Evolutionary conservation across 2,329 filamentous ascomycete species (phyloP).

Genomic region (Fusarium papillatum): DNA sequence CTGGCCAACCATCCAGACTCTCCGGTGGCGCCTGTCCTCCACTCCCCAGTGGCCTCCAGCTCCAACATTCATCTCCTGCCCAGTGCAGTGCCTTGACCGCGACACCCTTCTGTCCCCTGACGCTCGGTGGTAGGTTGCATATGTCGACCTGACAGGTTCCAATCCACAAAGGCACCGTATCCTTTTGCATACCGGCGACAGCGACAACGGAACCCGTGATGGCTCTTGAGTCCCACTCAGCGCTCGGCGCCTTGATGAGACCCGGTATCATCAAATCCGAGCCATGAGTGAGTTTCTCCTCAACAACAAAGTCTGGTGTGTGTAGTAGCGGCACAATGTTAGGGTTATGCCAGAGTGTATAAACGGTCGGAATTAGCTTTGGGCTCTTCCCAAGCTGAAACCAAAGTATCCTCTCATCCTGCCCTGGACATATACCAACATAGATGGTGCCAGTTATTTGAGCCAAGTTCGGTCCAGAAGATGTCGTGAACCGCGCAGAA

Average conservation of each 20-base stretch:
- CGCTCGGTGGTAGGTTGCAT: slow-evolving; percentile 16
- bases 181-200: slow-evolving; percentile 35
- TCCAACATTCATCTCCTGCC: slow-evolving; percentile 40
- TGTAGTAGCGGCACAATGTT: slow-evolving; percentile 37
- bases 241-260: slow-evolving; percentile 26
- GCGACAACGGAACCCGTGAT: slow-evolving; percentile 36
- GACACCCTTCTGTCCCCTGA: slow-evolving; percentile 35
- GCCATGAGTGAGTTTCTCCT: slow-evolving; percentile 38
- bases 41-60: slow-evolving; percentile 37
- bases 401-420: slow-evolving; percentile 41
- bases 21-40: slow-evolving; percentile 35
- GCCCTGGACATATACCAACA: slow-evolving; percentile 29
- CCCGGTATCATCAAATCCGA: slow-evolving; percentile 41
- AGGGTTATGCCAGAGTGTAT: slow-evolving; percentile 40
- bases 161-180: slow-evolving; percentile 38
- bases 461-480: slow-evolving; percentile 23
- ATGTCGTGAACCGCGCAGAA: slow-evolving; percentile 38
- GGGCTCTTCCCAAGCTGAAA: slow-evolving; percentile 40
- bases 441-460: slow-evolving; percentile 31
- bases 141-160: slow-evolving; percentile 37
- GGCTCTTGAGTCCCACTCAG: slow-evolving; percentile 34
- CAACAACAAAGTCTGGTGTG: slow-evolving; percentile 40
- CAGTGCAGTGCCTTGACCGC: slow-evolving; percentile 39
- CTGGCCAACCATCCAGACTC: slow-evolving; percentile 29
- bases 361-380: slow-evolving; percentile 38